Base-by-base conservation (phyloP, 495 filamentous ascomycete species). In the Sabuloglossum arenarium region DNA sequence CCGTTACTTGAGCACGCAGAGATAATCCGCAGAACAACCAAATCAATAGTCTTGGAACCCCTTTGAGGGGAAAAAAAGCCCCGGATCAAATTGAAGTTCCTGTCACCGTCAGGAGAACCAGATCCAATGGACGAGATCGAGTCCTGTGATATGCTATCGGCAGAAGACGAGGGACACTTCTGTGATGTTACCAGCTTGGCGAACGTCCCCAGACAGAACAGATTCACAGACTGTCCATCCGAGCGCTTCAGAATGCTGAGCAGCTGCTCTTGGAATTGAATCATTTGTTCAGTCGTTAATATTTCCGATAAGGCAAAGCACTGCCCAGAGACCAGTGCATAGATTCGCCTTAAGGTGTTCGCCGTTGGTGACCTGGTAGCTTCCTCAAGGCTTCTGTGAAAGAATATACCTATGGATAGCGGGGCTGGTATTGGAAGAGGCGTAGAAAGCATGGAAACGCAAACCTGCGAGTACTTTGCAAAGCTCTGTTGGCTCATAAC, bases 1-100 rank as follows among this genome's bases (percentile, higher is more conserved):
- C 63, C 67, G 43, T 64, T 72, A 28, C 68, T 64, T 12, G 73
- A 77, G 57, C 74, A 79, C 9, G 73, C 72, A 56, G 71, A 69
- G 23, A 79, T 73, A 10, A 73, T 73, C 23, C 70, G 70, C 50
- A 79, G 61, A 1, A 76, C 70, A 3, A 77, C 69, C 34, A 81
- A 63, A 56, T 79, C 71, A 14, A 80, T 60, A 0, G 74, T 81
- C 56, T 80, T 81, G 10, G 66, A 51, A 1, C 69, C 74, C 10
- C 69, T 66, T 53, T 73, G 75, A 0, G 68, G 60, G 4, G 69
- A 70, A 43, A 78, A 77, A 56, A 76, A 75, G 49, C 76, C 54
- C 55, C 6, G 25, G 1, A 51, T 14, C 25, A 51, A 29, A 51
- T 23, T 29, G 47, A 51, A 30, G 58, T 24, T 45, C 37, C n/a